Evolutionary conservation across 306 rosid species (phyloP), one percentile per base, ranked within the genome.

Genomic region (Abrus pulchellus): DNA sequence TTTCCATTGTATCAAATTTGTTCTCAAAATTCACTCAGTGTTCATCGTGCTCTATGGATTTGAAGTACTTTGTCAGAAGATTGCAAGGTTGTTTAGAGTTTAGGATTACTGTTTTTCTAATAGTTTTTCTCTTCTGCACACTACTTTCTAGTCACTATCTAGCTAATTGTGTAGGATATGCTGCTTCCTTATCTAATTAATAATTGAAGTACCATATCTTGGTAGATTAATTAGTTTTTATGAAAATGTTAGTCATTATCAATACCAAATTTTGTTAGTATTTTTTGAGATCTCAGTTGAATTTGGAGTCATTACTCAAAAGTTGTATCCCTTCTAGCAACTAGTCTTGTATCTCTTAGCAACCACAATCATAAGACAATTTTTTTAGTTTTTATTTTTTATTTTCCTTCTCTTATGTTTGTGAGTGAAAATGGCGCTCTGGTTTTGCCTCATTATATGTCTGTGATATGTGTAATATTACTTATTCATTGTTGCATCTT

Each of bases 401-500:
- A n/a, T n/a, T 62, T 48, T 48, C 28, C 32, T 48, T 75, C 30
- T 66, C 33, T 48, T 27, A 10, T 62, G 7, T 32, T 80, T 27
- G 9, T 40, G 63, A 64, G 68, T 55, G 11, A 77, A 53, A 14
- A 57, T 80, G 32, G 2, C 9, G 2, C 5, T 73, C 9, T 64
- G 30, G 38, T 72, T 80, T 70, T 78, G 44, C 80, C 33, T 11
- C 9, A 14, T 71, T 44, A 49, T 10, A 41, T 48, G 41, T 20
- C 47, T 20, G 33, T 63, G 38, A 64, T 72, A 62, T 36, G 29
- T 74, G 53, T 67, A 53, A 62, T 79, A 68, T 69, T 56, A 59
- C 7, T 78, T 63, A 3, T 41, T 41, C 27, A 11, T 38, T 20
- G 50, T 72, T 83, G 44, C 78, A 74, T 86, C 85, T 68, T 86